Evolutionary conservation across 2,329 filamentous ascomycete genomes (phyloP).

Genomic region (Aspergillus udagawae): DNA sequence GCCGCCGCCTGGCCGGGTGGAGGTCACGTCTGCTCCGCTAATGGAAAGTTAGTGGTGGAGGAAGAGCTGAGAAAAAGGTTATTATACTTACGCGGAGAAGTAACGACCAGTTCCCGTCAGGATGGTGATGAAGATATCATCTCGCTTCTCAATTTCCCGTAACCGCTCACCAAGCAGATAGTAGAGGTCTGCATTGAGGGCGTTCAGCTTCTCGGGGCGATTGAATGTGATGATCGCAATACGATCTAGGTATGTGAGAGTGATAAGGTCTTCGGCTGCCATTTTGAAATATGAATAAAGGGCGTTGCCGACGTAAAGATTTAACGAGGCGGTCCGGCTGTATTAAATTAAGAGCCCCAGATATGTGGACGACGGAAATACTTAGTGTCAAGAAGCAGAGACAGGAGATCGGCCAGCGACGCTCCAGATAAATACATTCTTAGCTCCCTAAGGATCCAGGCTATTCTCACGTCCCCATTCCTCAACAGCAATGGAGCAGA

Average conservation of each 20-base stretch:
- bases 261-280: conserved; percentile 46
- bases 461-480: neutral
- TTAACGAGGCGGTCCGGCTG: neutral
- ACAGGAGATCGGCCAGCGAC: neutral
- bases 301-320: neutral
- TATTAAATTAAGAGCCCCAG: neutral
- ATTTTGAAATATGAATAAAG: conserved; percentile 11
- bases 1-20: conserved; percentile 44
- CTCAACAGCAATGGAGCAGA: neutral
- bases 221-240: conserved; percentile 84
- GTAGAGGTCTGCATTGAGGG: conserved; percentile 68
- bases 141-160: conserved; percentile 70
- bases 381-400: neutral
- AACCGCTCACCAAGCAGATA: conserved; percentile 70
- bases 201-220: conserved; percentile 82
- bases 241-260: conserved; percentile 62
- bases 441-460: neutral
- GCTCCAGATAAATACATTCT: neutral
- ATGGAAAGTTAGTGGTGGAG: neutral
- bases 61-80: neutral
- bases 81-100: conserved; percentile 74
- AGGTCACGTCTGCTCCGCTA: conserved; percentile 75
- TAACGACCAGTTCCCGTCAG: conserved; percentile 73
- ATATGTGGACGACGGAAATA: neutral
- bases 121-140: conserved; percentile 81